These are phyloP conservation scores for Rhizopogon salebrosus DNA, from an alignment of 768 basidiomycete species.

Conservation along the genomic window DNA sequence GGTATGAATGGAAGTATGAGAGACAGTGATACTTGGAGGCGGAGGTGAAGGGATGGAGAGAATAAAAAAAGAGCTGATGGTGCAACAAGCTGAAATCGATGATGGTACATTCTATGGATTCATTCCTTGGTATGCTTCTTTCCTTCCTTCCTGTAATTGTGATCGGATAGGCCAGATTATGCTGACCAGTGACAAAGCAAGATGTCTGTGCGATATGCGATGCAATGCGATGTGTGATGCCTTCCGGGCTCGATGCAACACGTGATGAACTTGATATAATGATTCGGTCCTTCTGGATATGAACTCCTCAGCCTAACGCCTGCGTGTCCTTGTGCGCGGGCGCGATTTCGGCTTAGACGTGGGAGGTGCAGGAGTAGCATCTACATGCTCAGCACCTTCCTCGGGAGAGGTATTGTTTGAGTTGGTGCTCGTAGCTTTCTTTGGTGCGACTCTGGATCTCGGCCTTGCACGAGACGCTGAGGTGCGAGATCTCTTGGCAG, in stretches of 20 bases:
- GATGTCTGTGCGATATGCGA: not conserved
- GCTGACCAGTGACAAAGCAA: constrained; percentile 5
- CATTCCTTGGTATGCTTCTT: not conserved
- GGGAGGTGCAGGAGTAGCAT: constrained; percentile 10
- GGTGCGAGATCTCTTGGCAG: constrained; percentile 15
- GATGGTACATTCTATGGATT: constrained; percentile 1
- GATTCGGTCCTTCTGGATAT: not conserved
- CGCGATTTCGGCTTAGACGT: constrained; percentile 26
- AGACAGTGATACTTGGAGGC: not conserved
- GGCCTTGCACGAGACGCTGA: constrained; percentile 19
- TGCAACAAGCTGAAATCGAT: constrained; percentile 11
- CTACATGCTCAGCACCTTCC: constrained; percentile 13
- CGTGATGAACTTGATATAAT: constrained; percentile 8
- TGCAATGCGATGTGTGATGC: constrained; percentile 16
- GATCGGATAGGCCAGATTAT: not conserved
- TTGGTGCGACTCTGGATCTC: constrained; percentile 11
- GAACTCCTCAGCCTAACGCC: constrained; percentile 19
- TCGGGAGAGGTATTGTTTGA: constrained; percentile 8
- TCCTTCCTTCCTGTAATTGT: not conserved
- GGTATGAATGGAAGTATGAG: constrained; percentile 7
- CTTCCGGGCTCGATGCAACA: constrained; percentile 11
- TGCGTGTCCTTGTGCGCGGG: constrained; percentile 22
- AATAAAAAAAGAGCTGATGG: constrained; percentile 3
- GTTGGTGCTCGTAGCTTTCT: not conserved
- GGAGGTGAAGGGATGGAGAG: constrained; percentile 8